Base-by-base conservation (phyloP, 352 stramenopile species). In the Pythium scleroteichum region DNA sequence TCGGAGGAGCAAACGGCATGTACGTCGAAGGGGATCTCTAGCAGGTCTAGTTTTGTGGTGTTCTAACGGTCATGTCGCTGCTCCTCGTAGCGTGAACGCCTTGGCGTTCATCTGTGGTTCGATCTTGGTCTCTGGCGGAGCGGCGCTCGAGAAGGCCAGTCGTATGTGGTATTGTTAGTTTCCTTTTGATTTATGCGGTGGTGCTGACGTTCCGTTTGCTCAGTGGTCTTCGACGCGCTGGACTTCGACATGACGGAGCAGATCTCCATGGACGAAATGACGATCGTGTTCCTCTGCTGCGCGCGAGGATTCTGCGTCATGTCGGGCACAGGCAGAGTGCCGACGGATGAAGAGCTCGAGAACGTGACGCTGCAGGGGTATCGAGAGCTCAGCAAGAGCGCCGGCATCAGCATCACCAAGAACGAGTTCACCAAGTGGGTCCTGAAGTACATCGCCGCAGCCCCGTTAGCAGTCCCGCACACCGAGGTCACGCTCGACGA, bases 221-320 rank as follows among this genome's bases (percentile, higher is more conserved):
- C 29, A 91, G 82, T 91, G 54, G 71, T 87, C 16, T 91, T 91
- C 51, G 77, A 87, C n/a, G 77, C 79, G 8, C 73, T 91, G 38
- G 82, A 91, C 59, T 91, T 91, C 65, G 78, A 86, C 64, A 60
- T 69, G 42, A 91, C 79, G 0, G 78, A 86, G 50, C 66, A 87
- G 51, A 87, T 89, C 53, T 87, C 82, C 2, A 87, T 91, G 75
- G 82, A 91, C 57, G 82, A 91, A 56, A 88, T 88, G 82, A 91
- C 79, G 41, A 89, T 91, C 47, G 47, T 71, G 27, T 78, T 89
- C 29, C 62, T 91, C 22, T 89, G 82, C 49, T 72, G 73, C 10
- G 59, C 75, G 12, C 75, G 82, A 19, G 82, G 79, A 0, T 74
- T 78, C 53, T 77, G 68, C 26, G 74, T 87, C 14, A 74, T 88